A percentile compares a stretch with the other conserved stretches of the same genome.
These are phyloP conservation scores for Pestalotiopsis sp. DNA, from an alignment of 2,329 filamentous ascomycete species.

Conservation along the genomic window DNA sequence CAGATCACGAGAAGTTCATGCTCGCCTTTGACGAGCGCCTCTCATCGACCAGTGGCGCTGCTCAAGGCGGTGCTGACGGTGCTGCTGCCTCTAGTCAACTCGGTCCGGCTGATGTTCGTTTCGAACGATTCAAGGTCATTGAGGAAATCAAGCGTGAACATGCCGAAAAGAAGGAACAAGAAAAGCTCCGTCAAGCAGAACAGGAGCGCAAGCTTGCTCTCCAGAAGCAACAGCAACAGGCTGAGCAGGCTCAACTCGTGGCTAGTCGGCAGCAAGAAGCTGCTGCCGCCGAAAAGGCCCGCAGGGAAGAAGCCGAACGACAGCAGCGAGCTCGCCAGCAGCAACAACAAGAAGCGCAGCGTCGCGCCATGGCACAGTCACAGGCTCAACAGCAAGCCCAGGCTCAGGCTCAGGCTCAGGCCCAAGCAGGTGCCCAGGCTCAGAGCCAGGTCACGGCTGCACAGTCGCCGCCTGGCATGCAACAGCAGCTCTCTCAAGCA, in stretches of 20 bases:
- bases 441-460: constrained; percentile 31
- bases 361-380: constrained; percentile 23
- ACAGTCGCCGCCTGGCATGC: constrained; percentile 32
- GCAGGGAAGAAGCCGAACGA: constrained; percentile 19
- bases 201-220: constrained; percentile 56
- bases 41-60: constrained; percentile 60
- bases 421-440: constrained; percentile 27
- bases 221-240: constrained; percentile 46
- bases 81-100: constrained; percentile 75
- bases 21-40: constrained; percentile 86
- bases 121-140: constrained; percentile 90
- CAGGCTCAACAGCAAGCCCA: constrained; percentile 26
- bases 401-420: constrained; percentile 31
- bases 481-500: constrained; percentile 39
- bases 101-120: constrained; percentile 80
- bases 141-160: constrained; percentile 81
- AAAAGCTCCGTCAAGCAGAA: constrained; percentile 70
- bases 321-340: constrained; percentile 35
- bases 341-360: constrained; percentile 34
- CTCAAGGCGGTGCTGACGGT: constrained; percentile 60
- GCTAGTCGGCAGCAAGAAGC: constrained; percentile 40
- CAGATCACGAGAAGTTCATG: constrained; percentile 90
- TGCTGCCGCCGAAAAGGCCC: constrained; percentile 20
- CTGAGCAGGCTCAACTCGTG: constrained; percentile 45
- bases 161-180: constrained; percentile 75